Evolutionary conservation across 371 early-diverging fungal species (phyloP), one percentile per base, ranked within the genome.

Genomic region (Mortierella sp.): DNA sequence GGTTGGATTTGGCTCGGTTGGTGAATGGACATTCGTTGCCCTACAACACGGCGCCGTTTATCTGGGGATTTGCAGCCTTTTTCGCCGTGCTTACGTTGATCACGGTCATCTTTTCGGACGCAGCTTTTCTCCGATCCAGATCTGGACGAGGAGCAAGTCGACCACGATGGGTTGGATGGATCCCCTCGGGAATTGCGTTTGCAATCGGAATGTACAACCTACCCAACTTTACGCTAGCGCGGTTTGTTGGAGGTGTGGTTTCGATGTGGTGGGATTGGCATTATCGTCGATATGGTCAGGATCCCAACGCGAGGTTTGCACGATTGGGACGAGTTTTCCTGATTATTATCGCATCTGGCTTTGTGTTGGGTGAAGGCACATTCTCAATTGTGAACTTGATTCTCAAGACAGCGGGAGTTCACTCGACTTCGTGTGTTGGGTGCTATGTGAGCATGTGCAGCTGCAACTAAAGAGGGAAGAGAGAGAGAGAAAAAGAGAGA

Each of bases 191-290:
- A 0, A 93, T 93, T 43, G 93, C 93, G 1, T 94, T 94, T 84
- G 93, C 94, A 14, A 91, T 94, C 45, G 94, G 94, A 21, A 94
- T 94, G 77, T 94, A 93, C 76, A 94, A 93, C 79, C 88, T 93
- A 18, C 94, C 94, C 18, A 91, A 88, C 65, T 94, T 93, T 61
- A 93, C 92, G 2, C 69, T 93, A 51, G 91, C 93, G 26, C 87
- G 94, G 2, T 89, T 92, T 1, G 83, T 91, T 18, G 94, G 94
- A 23, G 93, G 92, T 6, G 60, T 90, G 7, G 69, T 83, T 1
- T 83, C 82, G 0, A 45, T 85, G 21, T 63, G 70, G 43, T 88
- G 90, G 88, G 84, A 86, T 71, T 65, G 69, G 57, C 82, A 82
- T 60, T 89, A 88, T 64, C 72, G 60, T 18, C 45, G 57, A 19